Evolutionary conservation across 495 filamentous ascomycete genomes (phyloP), one percentile per base, ranked within the genome.

Genomic region (Trichoderma virens): DNA sequence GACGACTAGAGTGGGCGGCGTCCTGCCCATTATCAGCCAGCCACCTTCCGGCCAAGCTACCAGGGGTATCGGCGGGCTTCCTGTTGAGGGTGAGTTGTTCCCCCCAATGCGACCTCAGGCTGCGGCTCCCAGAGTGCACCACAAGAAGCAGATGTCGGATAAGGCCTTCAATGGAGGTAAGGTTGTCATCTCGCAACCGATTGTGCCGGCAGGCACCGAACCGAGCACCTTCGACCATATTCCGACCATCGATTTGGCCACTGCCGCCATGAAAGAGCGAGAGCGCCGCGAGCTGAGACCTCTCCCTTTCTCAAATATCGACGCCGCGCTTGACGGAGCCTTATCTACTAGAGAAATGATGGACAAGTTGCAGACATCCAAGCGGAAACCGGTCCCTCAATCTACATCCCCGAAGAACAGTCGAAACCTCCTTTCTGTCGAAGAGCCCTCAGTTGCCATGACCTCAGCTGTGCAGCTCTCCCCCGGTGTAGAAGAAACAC

Each of bases 151-250:
- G 63, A 79, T 78, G 68, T 14, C 51, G 51, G 51, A 56, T 14
- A 56, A 28, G 27, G 51, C 51, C 20, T 56, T 14, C 51, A 69
- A 68, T 56, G 41, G 65, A 28, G 73, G 71, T 43, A 82, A 73
- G 56, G 62, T 81, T 7, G 66, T 70, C 13, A 85, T 85, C 59
- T 79, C 81, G 27, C 73, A 76, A n/a, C 82, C 82, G 28, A 72
- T 85, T 60, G 63, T 80, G 41, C 70, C 76, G 64, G 68, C 72
- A 45, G 72, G 72, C 35, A 65, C 62, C 63, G 32, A 76, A 79
- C 61, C 71, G 77, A 14, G 11, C 51, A 30, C 18, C 13, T 65
- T 83, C 60, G 73, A 73, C 67, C 74, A 75, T 66, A 80, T 81
- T 64, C 66, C 74, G 18, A 79, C 79, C 16, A 73, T 83, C 51